A percentile compares a stretch with the other conserved stretches of the same genome.
phyloP scores from a whole-genome alignment of 2,329 filamentous ascomycete species.

The Thelonectria rubi region DNA sequence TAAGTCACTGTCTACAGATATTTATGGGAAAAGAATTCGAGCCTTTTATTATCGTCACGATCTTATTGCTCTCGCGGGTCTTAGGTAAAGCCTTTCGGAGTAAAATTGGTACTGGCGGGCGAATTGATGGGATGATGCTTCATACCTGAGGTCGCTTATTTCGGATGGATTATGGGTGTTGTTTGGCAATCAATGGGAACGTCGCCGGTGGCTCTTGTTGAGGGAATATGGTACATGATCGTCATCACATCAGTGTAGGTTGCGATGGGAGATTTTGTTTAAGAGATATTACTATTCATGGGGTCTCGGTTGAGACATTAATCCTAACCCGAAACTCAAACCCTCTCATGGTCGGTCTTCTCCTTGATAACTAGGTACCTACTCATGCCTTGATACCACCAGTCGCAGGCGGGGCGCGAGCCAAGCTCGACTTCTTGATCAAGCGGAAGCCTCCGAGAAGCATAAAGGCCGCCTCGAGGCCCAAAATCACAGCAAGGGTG shows the following conservation, averaged over 20 bases:
- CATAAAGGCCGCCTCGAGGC: slow-evolving; percentile 55
- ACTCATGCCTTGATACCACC: slow-evolving; percentile 38
- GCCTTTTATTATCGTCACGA: slow-evolving; percentile 81
- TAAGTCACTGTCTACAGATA: slow-evolving; percentile 59
- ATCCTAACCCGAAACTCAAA: neutral
- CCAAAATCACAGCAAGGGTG: slow-evolving; percentile 60
- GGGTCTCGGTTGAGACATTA: neutral
- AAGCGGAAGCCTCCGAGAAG: slow-evolving; percentile 55
- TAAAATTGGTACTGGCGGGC: too few relatives aligned
- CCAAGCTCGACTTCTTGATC: slow-evolving; percentile 57
- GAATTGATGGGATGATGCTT: too few relatives aligned
- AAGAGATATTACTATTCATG: neutral
- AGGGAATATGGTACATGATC: too few relatives aligned
- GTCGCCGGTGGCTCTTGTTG: too few relatives aligned
- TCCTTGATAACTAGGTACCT: neutral
- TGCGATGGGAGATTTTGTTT: too few relatives aligned
- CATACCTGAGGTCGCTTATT: too few relatives aligned
- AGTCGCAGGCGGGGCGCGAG: slow-evolving; percentile 19
- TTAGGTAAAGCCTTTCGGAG: slow-evolving; percentile 34
- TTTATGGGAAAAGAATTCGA: slow-evolving; percentile 81
- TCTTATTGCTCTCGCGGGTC: slow-evolving; percentile 59
- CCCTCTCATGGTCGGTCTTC: too few relatives aligned
- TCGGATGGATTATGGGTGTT: too few relatives aligned
- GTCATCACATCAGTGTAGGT: too few relatives aligned
- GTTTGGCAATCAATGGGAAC: too few relatives aligned